Conservation (phyloP, 805 yeast genomes). For the Sugiyamaella smithiae region DNA sequence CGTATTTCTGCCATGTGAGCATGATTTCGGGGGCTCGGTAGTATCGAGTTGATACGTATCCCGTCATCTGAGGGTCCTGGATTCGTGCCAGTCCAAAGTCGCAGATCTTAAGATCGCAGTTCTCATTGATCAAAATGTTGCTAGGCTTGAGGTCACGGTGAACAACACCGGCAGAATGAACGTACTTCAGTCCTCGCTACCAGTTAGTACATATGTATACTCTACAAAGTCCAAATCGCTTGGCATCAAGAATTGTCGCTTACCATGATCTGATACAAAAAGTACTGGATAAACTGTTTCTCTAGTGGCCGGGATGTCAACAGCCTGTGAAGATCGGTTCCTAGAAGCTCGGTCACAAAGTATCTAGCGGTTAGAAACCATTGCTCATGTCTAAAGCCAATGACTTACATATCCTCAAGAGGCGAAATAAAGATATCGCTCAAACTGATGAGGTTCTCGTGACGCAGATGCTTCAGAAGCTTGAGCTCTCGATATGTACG, state of each 20-base stretch:
- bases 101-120: conserved; percentile 87
- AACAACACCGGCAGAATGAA: conserved; percentile 88
- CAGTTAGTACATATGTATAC: too few relatives aligned
- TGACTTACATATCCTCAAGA: conserved; percentile 70
- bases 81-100: conserved; percentile 95
- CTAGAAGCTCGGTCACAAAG: conserved; percentile 95
- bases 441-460: conserved; percentile 88
- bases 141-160: conserved; percentile 84
- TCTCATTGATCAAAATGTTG: conserved; percentile 81
- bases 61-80: conserved; percentile 99
- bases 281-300: conserved; percentile 94
- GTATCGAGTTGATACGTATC: conserved; percentile 92
- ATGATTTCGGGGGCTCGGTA: conserved; percentile 98
- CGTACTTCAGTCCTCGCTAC: conserved; percentile 82
- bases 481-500: conserved; percentile 95
- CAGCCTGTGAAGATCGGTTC: conserved; percentile 91
- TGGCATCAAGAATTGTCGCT: too few relatives aligned
- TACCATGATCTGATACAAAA: conserved; percentile 77
- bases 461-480: conserved; percentile 86
- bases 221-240: too few relatives aligned
- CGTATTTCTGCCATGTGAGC: conserved; percentile 98
- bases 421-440: conserved; percentile 95
- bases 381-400: conserved; percentile 34
- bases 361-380: conserved; percentile 36
- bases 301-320: conserved; percentile 91